A percentile compares a stretch with the other conserved stretches of the same genome.
Conservation (phyloP, 768 basidiomycete genomes). For the Russula sp. region DNA sequence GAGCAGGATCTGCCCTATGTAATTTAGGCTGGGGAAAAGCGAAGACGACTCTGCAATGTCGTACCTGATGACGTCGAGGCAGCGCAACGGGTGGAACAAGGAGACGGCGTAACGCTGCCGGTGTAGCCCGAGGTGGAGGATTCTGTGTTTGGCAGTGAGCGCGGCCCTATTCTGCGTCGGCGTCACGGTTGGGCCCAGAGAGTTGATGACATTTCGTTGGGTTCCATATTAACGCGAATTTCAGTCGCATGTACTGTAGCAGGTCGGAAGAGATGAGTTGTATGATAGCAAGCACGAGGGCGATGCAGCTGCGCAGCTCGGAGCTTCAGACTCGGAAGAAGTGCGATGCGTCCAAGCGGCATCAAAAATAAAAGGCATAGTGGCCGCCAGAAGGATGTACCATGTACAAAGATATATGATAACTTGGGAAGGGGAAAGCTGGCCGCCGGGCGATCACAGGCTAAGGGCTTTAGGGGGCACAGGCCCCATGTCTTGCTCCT, state of each 20-base stretch:
- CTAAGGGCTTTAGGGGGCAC: not conserved
- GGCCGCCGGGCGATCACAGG: not conserved
- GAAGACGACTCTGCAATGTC: slow-evolving; percentile 21
- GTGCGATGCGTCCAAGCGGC: not conserved
- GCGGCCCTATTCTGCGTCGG: slow-evolving; percentile 24
- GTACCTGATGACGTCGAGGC: slow-evolving; percentile 32
- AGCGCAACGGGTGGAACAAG: slow-evolving; percentile 37
- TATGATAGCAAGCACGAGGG: not conserved
- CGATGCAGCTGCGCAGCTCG: not conserved
- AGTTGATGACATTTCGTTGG: slow-evolving; percentile 10
- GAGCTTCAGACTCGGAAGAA: not conserved
- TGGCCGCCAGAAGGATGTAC: not conserved
- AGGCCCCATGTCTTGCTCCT: too few species aligned
- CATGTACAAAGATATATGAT: not conserved
- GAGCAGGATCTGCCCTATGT: slow-evolving; percentile 33
- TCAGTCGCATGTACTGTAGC: slow-evolving; percentile 5
- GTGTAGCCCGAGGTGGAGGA: slow-evolving; percentile 25
- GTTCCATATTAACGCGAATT: slow-evolving; percentile 4
- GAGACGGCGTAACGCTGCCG: slow-evolving; percentile 29
- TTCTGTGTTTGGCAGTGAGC: slow-evolving; percentile 24
- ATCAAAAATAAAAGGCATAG: slow-evolving; percentile 3
- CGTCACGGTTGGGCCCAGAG: not conserved
- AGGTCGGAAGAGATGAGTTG: not conserved
- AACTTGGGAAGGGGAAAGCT: not conserved
- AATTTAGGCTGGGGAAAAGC: slow-evolving; percentile 38